These are phyloP conservation scores for Elaeagnus macrophylla DNA, from an alignment of 306 rosid genomes.

Conservation along the genomic window DNA sequence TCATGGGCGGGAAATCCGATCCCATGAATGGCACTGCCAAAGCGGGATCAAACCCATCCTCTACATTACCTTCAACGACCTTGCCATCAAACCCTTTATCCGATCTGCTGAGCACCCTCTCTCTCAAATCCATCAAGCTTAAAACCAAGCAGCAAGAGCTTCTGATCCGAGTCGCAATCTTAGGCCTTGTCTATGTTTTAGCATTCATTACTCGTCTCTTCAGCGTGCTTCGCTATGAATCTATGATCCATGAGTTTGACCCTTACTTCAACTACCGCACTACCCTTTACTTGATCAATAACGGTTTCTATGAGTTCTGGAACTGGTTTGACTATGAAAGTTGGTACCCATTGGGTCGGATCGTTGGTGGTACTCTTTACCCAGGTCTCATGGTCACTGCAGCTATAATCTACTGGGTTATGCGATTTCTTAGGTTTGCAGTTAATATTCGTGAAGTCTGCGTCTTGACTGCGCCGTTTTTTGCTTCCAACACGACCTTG, in stretches of 20 bases:
- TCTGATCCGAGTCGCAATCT: constrained; percentile 67
- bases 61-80: constrained; percentile 5
- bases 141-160: constrained; percentile 97
- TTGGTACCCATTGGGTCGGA: constrained; percentile 93
- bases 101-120: constrained; percentile 34
- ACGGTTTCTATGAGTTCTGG: constrained; percentile 96
- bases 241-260: constrained; percentile 98
- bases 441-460: constrained; percentile 97
- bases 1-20: constrained; percentile 35
- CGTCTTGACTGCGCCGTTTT: constrained; percentile 85
- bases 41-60: constrained; percentile 18
- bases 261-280: constrained; percentile 98
- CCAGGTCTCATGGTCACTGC: constrained; percentile 98
- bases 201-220: constrained; percentile 93
- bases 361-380: constrained; percentile 90
- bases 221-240: constrained; percentile 91
- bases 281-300: constrained; percentile 59
- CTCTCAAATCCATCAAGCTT: constrained; percentile 55
- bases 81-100: constrained; percentile 16
- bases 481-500: constrained; percentile 87
- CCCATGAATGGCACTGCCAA: constrained; percentile 19
- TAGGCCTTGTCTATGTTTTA: constrained; percentile 59
- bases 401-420: constrained; percentile 53
- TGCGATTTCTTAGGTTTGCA: constrained; percentile 57
- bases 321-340: constrained; percentile 97